phyloP scores from a whole-genome alignment of 1,139 yeast genomes.

The Sporopachydermia cereana region DNA sequence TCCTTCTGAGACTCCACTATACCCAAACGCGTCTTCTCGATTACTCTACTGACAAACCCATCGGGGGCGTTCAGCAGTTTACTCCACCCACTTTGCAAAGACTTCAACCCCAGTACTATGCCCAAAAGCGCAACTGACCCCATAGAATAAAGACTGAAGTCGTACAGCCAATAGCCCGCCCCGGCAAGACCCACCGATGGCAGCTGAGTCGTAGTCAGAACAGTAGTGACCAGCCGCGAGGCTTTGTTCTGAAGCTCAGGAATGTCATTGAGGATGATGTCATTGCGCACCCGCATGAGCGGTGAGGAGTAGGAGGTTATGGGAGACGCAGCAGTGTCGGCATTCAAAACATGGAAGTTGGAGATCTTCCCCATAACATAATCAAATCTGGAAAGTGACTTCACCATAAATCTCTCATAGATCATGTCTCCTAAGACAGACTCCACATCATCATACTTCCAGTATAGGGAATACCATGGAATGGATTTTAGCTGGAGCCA shows the following conservation, averaged over 20 bases:
- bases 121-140: slow-evolving; percentile 28
- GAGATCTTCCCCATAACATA: slow-evolving; percentile 3
- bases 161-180: slow-evolving; percentile 22
- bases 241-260: slow-evolving; percentile 21
- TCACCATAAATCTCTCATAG: slow-evolving; percentile 2
- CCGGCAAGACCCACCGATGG: slow-evolving; percentile 23
- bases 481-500: slow-evolving; percentile 14
- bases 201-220: slow-evolving; percentile 24
- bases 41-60: slow-evolving; percentile 17
- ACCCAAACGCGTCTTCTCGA: slow-evolving; percentile 18
- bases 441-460: slow-evolving; percentile 25
- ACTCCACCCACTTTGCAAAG: slow-evolving; percentile 25
- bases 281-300: slow-evolving; percentile 8
- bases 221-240: slow-evolving; percentile 17
- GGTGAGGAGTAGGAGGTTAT: neutral
- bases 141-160: slow-evolving; percentile 23
- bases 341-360: slow-evolving; percentile 2
- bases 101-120: slow-evolving; percentile 23
- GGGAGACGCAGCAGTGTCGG: neutral
- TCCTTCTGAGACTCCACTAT: slow-evolving; percentile 17
- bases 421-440: slow-evolving; percentile 14
- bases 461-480: slow-evolving; percentile 29
- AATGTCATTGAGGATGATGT: slow-evolving; percentile 12
- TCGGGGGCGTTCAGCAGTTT: slow-evolving; percentile 13
- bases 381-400: neutral